Evolutionary conservation across 495 filamentous ascomycete genomes (phyloP), one percentile per base, ranked within the genome.

Genomic region (Neurospora sp.): DNA sequence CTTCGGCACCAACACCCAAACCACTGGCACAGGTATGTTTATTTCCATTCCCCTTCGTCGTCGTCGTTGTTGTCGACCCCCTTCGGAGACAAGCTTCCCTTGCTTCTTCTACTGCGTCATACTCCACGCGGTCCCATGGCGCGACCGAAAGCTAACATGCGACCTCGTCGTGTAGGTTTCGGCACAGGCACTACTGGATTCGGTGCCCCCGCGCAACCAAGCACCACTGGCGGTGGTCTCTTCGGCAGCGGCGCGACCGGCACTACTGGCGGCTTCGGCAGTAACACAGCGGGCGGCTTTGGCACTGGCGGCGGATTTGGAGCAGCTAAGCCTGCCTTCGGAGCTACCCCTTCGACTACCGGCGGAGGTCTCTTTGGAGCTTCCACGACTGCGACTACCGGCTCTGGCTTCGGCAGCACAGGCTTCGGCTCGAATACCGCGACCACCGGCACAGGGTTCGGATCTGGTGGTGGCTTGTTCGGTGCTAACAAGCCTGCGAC

Each of bases 1-100:
- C 27, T 85, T 91, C 79, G 88, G 89, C 72, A 74, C 85, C 20
- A 89, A 84, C 78, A 87, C 83, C 76, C 87, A 78, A 73, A 79
- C 81, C 44, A 82, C 54, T 62, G 54, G 70, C 70, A 77, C 81
- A 80, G 84, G 84, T 85, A 82, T 71, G 82, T 86, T 69, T 18
- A 46, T 41, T 74, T 48, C 72, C 46, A 69, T 75, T 59, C 37
- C 39, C 70, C 66, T 31, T 77, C 46, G 44, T 48, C n/a, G n/a
- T 20, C 44, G 18, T 48, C n/a, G 44, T 48, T 5, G n/a, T 48
- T 11, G 46, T 54, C 46, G 20, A 54, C 46, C 10, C n/a, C 46
- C 46, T 54, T 54, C 20, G 20, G 46, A 54, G 46, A 2, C 20
- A 54, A 54, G 46, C 46, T 54, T 54, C 46, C 46, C 46, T 54